A percentile compares a stretch with the other conserved stretches of the same genome.
These are phyloP conservation scores for Albizia julibrissin DNA, from an alignment of 306 rosid species.

Conservation along the genomic window DNA sequence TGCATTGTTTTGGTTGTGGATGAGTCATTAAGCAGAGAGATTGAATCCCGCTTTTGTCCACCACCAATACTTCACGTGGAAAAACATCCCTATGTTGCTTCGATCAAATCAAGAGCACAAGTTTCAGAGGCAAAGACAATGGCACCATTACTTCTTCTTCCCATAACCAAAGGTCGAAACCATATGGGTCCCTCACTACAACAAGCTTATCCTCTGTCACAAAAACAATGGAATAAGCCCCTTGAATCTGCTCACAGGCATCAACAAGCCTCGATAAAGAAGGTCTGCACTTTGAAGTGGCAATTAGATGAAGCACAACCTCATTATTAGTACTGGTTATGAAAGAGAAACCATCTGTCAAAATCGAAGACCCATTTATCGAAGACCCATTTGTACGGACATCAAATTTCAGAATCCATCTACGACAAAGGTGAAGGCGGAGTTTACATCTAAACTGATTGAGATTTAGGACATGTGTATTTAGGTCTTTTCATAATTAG, in stretches of 20 bases:
- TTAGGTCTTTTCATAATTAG: too few relatives aligned
- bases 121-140: conserved; percentile 97
- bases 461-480: too few relatives aligned
- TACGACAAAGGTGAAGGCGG: too few relatives aligned
- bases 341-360: too few relatives aligned
- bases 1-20: conserved; percentile 80
- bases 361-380: too few relatives aligned
- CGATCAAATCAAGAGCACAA: conserved; percentile 95
- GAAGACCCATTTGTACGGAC: too few relatives aligned
- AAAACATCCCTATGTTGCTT: conserved; percentile 89
- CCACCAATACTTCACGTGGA: conserved; percentile 93
- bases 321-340: conserved; percentile 92
- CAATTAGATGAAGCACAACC: conserved; percentile 94
- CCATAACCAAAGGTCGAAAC: conserved; percentile 96
- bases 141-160: conserved; percentile 88
- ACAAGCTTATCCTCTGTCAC: conserved; percentile 83
- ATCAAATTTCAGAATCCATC: too few relatives aligned
- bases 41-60: conserved; percentile 76
- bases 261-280: conserved; percentile 80
- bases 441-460: too few relatives aligned
- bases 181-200: conserved; percentile 80
- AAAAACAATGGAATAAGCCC: conserved; percentile 92
- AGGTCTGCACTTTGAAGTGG: conserved; percentile 81
- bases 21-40: conserved; percentile 87
- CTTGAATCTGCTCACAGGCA: conserved; percentile 86